A percentile compares a stretch with the other conserved stretches of the same genome.
phyloP scores from a whole-genome alignment of 257 asterid genomes.

The Ophiorrhiza pumila region DNA sequence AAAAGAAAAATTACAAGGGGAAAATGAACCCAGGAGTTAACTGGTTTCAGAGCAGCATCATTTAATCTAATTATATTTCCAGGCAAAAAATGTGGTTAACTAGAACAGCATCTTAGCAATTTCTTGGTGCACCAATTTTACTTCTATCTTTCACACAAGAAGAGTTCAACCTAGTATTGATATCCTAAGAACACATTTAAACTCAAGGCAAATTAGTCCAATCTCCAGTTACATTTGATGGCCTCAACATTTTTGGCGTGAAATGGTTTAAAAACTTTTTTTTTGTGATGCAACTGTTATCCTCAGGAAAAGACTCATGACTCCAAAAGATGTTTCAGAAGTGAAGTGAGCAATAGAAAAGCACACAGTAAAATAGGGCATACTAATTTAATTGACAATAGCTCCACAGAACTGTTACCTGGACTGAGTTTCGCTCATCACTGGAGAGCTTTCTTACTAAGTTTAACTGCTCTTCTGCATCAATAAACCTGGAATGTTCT shows the following conservation, averaged over 20 bases:
- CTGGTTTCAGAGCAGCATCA: not conserved
- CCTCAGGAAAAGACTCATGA: too few species aligned
- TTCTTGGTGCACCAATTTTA: not conserved
- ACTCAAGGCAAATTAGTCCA: too few species aligned
- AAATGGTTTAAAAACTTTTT: too few species aligned
- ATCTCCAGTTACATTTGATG: too few species aligned
- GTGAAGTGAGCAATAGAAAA: not conserved
- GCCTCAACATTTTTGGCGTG: too few species aligned
- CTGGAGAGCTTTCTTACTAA: constrained; percentile 33
- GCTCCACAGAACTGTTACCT: constrained; percentile 40
- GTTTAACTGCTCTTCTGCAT: constrained; percentile 50
- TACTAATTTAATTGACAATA: constrained; percentile 1
- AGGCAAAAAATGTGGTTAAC: not conserved
- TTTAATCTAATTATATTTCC: not conserved
- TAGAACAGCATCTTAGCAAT: not conserved
- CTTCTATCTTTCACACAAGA: not conserved
- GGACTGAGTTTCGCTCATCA: constrained; percentile 43
- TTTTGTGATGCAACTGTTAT: too few species aligned
- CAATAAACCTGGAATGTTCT: constrained; percentile 40
- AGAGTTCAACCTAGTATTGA: not conserved
- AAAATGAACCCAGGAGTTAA: constrained; percentile 2
- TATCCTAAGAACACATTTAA: not conserved
- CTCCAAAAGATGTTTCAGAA: too few species aligned
- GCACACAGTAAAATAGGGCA: not conserved
- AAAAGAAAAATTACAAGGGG: not conserved